phyloP scores from a whole-genome alignment of 768 basidiomycete genomes.

The Suillus sp. region DNA sequence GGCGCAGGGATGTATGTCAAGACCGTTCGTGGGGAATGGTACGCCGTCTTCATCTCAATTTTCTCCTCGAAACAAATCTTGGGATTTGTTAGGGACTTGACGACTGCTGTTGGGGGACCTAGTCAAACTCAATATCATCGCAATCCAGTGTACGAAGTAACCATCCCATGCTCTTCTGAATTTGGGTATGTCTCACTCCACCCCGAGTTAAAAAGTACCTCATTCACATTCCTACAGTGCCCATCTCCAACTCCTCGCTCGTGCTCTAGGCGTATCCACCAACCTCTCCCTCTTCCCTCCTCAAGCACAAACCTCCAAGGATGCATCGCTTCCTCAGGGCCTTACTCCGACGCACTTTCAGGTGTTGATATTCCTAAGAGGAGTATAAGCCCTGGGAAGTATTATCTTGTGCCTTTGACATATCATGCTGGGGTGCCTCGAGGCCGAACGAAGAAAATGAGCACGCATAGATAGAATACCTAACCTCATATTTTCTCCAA shows the following conservation, averaged over 20 bases:
- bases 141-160: constrained; percentile 73
- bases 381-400: constrained; percentile 58
- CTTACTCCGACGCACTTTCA: constrained; percentile 73
- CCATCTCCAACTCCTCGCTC: constrained; percentile 62
- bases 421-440: constrained; percentile 50
- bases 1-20: constrained; percentile 90
- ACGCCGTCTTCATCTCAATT: constrained; percentile 23
- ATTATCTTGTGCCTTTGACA: constrained; percentile 74
- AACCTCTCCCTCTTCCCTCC: constrained; percentile 62
- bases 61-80: neutral
- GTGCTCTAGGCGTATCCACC: constrained; percentile 46
- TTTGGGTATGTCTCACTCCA: constrained; percentile 49
- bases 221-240: constrained; percentile 45
- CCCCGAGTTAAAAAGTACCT: neutral
- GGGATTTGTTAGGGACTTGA: constrained; percentile 46
- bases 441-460: too few species aligned
- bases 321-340: constrained; percentile 70
- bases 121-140: constrained; percentile 60
- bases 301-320: constrained; percentile 32
- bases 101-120: constrained; percentile 69
- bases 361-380: constrained; percentile 66
- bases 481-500: too few species aligned
- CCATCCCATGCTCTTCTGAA: constrained; percentile 51
- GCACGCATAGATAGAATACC: too few species aligned
- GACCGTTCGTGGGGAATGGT: constrained; percentile 75